These are phyloP conservation scores for Thuja plicata DNA, from an alignment of 83 land plant species.

Conservation along the genomic window DNA sequence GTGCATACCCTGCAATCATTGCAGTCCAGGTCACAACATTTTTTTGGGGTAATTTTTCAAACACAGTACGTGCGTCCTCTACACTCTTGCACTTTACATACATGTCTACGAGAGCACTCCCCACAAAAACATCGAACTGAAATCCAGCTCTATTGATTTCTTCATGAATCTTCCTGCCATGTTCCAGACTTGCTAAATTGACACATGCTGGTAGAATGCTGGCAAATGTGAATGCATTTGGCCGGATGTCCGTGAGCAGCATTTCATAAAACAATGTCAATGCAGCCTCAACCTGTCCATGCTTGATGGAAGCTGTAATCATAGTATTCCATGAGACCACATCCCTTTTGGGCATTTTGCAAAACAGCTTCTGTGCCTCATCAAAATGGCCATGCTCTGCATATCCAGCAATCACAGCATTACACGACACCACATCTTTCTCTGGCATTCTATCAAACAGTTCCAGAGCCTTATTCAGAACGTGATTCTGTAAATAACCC, in stretches of 20 bases:
- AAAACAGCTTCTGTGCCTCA: slow-evolving; percentile 25
- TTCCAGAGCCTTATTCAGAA: slow-evolving; percentile 19
- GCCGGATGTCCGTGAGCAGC: background rate
- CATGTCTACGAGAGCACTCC: slow-evolving; percentile 46
- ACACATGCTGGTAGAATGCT: slow-evolving; percentile 5
- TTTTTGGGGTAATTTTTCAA: slow-evolving; percentile 30
- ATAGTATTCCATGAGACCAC: background rate
- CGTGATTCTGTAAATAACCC: slow-evolving; percentile 28
- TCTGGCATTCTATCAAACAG: slow-evolving; percentile 36
- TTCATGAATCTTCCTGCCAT: slow-evolving; percentile 1
- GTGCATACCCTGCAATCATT: slow-evolving; percentile 35
- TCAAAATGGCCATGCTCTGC: slow-evolving; percentile 21
- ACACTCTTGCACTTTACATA: slow-evolving; percentile 23
- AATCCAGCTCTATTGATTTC: background rate
- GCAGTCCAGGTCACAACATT: slow-evolving; percentile 39
- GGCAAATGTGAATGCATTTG: background rate
- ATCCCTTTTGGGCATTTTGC: slow-evolving; percentile 18
- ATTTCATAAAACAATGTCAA: background rate
- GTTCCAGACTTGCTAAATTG: background rate
- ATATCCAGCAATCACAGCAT: slow-evolving; percentile 41
- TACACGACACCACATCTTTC: slow-evolving; percentile 44
- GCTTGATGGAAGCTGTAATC: background rate
- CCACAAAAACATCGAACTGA: slow-evolving; percentile 1
- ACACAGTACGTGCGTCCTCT: slow-evolving; percentile 22
- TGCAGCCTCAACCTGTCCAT: background rate